Evolutionary conservation across 108 stramenopile species (phyloP), one percentile per base, ranked within the genome.

Genomic region (Pseudonitzschia multiseries): DNA sequence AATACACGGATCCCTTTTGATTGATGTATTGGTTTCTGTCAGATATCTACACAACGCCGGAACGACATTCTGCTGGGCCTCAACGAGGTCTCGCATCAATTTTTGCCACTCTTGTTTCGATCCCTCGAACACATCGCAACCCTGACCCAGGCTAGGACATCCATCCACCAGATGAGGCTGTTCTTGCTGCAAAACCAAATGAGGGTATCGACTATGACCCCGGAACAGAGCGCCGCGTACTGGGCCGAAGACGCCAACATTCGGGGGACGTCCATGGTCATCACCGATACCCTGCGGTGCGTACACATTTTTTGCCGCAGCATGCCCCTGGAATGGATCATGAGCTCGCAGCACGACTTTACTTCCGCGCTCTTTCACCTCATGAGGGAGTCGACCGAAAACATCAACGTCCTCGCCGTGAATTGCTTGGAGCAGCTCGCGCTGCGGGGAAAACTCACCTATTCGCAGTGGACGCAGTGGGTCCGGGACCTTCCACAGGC

Each of bases 41-140:
- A 90, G 87, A 92, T 96, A 62, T 90, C 91, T 22, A 92, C 92
- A 0, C 57, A 83, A 50, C 71, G 92, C 57, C 83, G 95, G 64
- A 96, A 96, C 67, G 95, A 93, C 78, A 87, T 96, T 36, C 76
- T 96, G 26, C 74, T 89, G 31, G 95, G 95, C 14, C 77, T 95
- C 48, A 93, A 95, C 77, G 94, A 95, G 77, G 83, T 90, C 21
- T 85, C 89, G 8, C 36, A 53, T 28, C 87, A 82, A 50, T 81
- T 95, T 72, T 66, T 95, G 22, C 88, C 88, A 29, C 79, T 84
- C 0, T 28, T 95, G 21, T 92, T 89, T 75, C 83, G 74, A 51
- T 76, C 89, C 17, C 85, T 90, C 27, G 86, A 89, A 65, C 85
- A 91, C 53, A 85, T 89, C 69, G 59, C 71, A 13, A 50, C 75